Percentiles rank a stretch among this genome's conserved stretches.
These are phyloP conservation scores for Agaricus blazei DNA, from an alignment of 768 basidiomycete genomes.

Conservation along the genomic window DNA sequence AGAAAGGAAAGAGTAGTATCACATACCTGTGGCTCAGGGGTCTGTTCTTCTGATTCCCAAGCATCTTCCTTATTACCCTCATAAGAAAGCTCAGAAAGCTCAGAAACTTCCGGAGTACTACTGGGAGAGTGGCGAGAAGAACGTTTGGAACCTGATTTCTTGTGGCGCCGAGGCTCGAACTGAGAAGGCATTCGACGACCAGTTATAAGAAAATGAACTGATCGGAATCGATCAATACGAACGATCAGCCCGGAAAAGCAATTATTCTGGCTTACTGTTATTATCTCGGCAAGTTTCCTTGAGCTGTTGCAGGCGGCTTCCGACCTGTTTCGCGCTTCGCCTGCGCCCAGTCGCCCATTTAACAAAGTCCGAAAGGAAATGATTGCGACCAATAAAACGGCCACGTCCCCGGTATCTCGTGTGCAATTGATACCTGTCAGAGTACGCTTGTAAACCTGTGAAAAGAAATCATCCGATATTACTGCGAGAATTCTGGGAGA, in stretches of 20 bases:
- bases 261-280: not conserved
- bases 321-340: slow-evolving; percentile 73
- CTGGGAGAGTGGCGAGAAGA: not conserved
- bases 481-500: not conserved
- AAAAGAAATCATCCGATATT: not conserved
- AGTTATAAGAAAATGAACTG: slow-evolving; percentile 7
- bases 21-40: no score
- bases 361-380: slow-evolving; percentile 75
- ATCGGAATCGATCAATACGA: not conserved
- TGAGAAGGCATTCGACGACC: slow-evolving; percentile 4
- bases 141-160: not conserved
- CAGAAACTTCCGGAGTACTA: slow-evolving; percentile 1
- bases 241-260: not conserved
- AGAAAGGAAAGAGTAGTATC: no score
- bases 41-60: no score
- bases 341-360: slow-evolving; percentile 56
- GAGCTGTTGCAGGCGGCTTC: slow-evolving; percentile 73
- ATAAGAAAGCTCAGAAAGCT: not conserved
- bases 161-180: not conserved
- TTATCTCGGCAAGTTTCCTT: slow-evolving; percentile 58
- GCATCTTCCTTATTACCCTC: no score
- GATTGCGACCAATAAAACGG: slow-evolving; percentile 73
- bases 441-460: slow-evolving; percentile 59
- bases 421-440: slow-evolving; percentile 58
- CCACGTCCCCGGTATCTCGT: slow-evolving; percentile 61